A percentile compares a stretch with the other conserved stretches of the same genome.
Conservation (phyloP, 495 filamentous ascomycete genomes). For the Daldinia decipiens region DNA sequence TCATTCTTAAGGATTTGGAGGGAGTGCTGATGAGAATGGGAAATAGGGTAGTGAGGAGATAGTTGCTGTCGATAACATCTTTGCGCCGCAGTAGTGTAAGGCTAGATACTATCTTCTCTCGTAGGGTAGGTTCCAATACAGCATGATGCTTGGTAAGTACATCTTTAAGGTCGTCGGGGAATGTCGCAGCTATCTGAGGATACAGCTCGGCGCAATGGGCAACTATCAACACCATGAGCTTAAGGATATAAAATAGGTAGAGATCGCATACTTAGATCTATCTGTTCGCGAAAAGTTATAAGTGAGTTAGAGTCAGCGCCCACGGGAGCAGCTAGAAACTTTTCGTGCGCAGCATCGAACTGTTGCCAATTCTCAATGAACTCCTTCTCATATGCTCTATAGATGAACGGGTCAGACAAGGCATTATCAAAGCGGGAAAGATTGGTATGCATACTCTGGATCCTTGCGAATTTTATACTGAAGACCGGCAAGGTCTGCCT, state of each 20-base stretch:
- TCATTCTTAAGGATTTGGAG: conserved; percentile 83
- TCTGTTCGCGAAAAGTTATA: conserved; percentile 82
- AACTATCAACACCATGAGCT: conserved; percentile 54
- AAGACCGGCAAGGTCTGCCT: conserved; percentile 72
- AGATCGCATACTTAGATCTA: conserved; percentile 69
- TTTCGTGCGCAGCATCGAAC: conserved; percentile 89
- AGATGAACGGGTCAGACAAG: conserved; percentile 39
- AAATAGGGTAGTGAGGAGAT: conserved; percentile 86
- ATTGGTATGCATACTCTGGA: conserved; percentile 37
- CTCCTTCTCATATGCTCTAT: conserved; percentile 45
- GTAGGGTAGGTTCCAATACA: conserved; percentile 78
- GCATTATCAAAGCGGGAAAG: conserved; percentile 29
- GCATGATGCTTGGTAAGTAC: conserved; percentile 84
- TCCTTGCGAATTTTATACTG: conserved; percentile 46
- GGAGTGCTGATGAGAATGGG: conserved; percentile 87
- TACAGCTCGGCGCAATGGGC: conserved; percentile 95
- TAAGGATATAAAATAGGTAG: neutral
- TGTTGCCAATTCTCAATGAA: conserved; percentile 74
- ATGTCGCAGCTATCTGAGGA: conserved; percentile 77
- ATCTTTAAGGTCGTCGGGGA: conserved; percentile 81
- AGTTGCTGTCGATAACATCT: conserved; percentile 85
- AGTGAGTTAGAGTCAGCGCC: conserved; percentile 77
- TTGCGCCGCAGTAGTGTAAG: conserved; percentile 89
- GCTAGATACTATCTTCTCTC: conserved; percentile 94
- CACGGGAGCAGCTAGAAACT: conserved; percentile 83